Evolutionary conservation across 305 asterid species (phyloP).

Genomic region (Lippia alba): DNA sequence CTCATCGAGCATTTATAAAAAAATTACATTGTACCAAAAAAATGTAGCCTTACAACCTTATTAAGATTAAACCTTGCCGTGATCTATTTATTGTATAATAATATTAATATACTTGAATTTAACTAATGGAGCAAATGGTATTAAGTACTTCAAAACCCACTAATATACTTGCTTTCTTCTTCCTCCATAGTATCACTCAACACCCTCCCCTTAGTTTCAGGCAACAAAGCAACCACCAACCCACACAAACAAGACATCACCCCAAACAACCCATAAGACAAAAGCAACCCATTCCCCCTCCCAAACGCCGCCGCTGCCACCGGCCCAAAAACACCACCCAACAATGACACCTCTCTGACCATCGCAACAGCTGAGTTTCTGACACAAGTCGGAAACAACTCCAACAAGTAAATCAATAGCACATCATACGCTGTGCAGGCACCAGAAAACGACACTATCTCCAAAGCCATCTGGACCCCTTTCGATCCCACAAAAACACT

Average conservation of each 20-base stretch:
- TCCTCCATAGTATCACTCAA: conserved; percentile 35
- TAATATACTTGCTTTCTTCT: conserved; percentile 17
- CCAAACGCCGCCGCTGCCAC: conserved; percentile 35
- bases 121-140: too few relatives aligned
- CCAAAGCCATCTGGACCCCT: conserved; percentile 28
- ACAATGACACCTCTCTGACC: conserved; percentile 38
- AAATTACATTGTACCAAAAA: too few relatives aligned
- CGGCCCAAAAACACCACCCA: conserved; percentile 38
- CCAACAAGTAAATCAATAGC: conserved; percentile 17
- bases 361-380: conserved; percentile 40
- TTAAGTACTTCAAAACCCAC: too few relatives aligned
- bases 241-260: conserved; percentile 33
- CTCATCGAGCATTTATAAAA: too few relatives aligned
- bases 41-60: too few relatives aligned
- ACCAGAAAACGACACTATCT: conserved; percentile 34
- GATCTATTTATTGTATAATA: too few relatives aligned
- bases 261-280: conserved; percentile 47
- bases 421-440: conserved; percentile 33
- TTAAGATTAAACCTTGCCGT: too few relatives aligned
- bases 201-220: conserved; percentile 41
- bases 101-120: too few relatives aligned
- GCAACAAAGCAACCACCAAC: conserved; percentile 41
- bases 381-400: not conserved
- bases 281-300: conserved; percentile 22
- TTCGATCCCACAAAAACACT: conserved; percentile 31